A percentile compares a stretch with the other conserved stretches of the same genome.
Evolutionary conservation across 768 basidiomycete species (phyloP).

Genomic region (Lactifluus piperatus): DNA sequence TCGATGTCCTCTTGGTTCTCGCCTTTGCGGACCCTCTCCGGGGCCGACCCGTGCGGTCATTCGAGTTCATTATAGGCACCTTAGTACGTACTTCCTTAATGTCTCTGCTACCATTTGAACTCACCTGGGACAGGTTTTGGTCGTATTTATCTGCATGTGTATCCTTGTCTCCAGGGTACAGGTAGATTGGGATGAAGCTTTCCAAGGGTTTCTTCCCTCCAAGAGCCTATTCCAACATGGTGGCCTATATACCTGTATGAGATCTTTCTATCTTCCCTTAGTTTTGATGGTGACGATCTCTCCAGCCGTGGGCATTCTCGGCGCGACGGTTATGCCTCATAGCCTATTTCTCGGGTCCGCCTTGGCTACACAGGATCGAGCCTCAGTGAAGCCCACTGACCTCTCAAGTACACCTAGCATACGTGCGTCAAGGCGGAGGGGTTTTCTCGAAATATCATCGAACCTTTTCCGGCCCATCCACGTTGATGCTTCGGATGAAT

Average conservation of each 20-base stretch:
- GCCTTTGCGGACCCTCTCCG: conserved; percentile 61
- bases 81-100: conserved; percentile 3
- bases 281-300: not conserved
- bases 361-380: conserved; percentile 35
- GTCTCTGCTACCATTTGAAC: not conserved
- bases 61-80: conserved; percentile 49
- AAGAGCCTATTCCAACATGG: conserved; percentile 12
- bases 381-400: conserved; percentile 11
- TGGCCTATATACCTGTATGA: conserved; percentile 17
- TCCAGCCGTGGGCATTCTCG: conserved; percentile 23
- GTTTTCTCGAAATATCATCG: not conserved
- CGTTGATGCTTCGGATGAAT: conserved; percentile 2
- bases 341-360: conserved; percentile 37
- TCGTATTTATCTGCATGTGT: conserved; percentile 20
- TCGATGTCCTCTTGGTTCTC: conserved; percentile 50
- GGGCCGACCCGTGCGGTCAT: conserved; percentile 46
- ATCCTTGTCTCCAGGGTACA: conserved; percentile 19
- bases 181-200: conserved; percentile 13
- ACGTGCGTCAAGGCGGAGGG: not conserved
- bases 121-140: conserved; percentile 9
- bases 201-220: conserved; percentile 18
- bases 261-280: not conserved
- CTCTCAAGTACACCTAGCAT: not conserved
- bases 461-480: conserved; percentile 1
- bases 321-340: conserved; percentile 43